These are phyloP conservation scores for Anethum foeniculum DNA, from an alignment of 140 eudicot species.

Conservation along the genomic window DNA sequence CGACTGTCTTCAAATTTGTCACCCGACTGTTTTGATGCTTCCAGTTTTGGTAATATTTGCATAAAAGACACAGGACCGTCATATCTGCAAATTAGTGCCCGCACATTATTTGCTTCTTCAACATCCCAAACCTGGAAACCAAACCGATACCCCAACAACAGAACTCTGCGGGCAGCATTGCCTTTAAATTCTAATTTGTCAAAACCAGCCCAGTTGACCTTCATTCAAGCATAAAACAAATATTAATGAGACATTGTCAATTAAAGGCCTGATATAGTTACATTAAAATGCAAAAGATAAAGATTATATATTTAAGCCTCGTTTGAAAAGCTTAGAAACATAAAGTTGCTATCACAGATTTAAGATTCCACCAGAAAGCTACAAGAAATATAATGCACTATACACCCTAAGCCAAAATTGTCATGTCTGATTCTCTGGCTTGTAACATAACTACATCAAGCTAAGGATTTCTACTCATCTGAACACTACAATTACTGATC, in stretches of 20 bases:
- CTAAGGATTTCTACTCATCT: background rate
- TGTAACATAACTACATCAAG: background rate
- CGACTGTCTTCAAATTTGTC: constrained; percentile 50
- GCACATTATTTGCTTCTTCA: constrained; percentile 71
- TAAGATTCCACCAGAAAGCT: background rate
- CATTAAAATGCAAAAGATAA: background rate
- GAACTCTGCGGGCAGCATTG: constrained; percentile 34
- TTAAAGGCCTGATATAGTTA: background rate
- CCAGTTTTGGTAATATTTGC: constrained; percentile 66
- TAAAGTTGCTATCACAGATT: background rate
- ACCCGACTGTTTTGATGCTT: constrained; percentile 25
- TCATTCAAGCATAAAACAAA: background rate
- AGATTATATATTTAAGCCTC: background rate
- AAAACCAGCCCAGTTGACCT: constrained; percentile 94
- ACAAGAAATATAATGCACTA: background rate
- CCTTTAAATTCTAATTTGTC: constrained; percentile 67
- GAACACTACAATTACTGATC: background rate
- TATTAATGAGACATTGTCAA: background rate
- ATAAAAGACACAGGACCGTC: constrained; percentile 81
- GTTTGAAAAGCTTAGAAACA: background rate
- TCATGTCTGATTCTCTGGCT: background rate
- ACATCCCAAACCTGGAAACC: constrained; percentile 99
- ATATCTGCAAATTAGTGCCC: constrained; percentile 50
- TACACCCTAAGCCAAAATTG: background rate
- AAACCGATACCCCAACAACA: constrained; percentile 67